Evolutionary conservation across 1,284 basidiomycete genomes (phyloP), one percentile per base, ranked within the genome.

Genomic region (Puccinia brachypodii): DNA sequence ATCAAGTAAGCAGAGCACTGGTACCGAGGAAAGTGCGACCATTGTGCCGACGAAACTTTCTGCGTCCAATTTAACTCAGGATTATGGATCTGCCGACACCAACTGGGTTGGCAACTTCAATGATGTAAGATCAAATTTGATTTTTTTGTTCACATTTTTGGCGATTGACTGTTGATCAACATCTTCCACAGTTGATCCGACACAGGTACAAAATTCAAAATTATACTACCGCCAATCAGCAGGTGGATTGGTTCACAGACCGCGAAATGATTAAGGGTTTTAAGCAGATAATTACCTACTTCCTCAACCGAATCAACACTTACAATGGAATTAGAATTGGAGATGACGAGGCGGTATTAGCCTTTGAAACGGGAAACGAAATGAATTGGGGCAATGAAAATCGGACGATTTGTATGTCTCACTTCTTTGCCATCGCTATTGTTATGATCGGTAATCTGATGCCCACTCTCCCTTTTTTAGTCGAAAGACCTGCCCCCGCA

Each of bases 341-440:
- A 8, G 56, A 74, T 73, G 79, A 81, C 47, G 16, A 64, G n/a
- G 74, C 79, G n/a, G n/a, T 81, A 33, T 33, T 81, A 11, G 79
- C 71, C 14, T 62, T 81, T 14, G 71, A 81, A 60, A 81, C 79
- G 28, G 69, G 79, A 28, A 81, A 81, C 25, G 79, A 81, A 58
- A 66, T 74, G 79, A 81, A 81, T 66, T 74, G 71, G 69, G 69
- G 58, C 4, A 28, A 31, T 11, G 33, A 25, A 36, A 80, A 71
- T 62, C 38, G 38, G 36, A 71, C 66, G 2, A 62, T 38, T 16
- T 58, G 77, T 80, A 80, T 25, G 77, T 60, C 14, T 16, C 33
- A 22, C n/a, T 28, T 28, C 28, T 33, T 33, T 33, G 9, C 28
- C n/a, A 40, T 31, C 38, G 11, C 3, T 40, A 33, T 47, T 50